A percentile compares a stretch with the other conserved stretches of the same genome.
phyloP scores from a whole-genome alignment of 805 yeast genomes.

The Hanseniaspora guilliermondii region DNA sequence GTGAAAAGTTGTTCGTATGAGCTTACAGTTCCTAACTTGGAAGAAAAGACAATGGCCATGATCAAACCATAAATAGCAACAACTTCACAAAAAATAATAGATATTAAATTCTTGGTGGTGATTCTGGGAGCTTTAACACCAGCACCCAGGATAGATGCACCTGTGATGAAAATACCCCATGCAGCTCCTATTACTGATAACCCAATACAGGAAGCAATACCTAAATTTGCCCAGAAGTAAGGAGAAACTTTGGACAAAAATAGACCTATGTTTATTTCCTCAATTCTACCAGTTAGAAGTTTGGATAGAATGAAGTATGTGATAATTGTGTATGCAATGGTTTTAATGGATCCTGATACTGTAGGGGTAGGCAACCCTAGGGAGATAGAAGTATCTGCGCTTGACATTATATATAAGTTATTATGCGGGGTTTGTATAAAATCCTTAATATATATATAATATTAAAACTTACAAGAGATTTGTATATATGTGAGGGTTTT shows the following conservation, averaged over 20 bases:
- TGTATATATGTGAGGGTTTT: no score
- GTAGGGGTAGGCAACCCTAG: constrained; percentile 15
- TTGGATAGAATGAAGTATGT: constrained; percentile 25
- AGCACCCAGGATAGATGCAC: constrained; percentile 88
- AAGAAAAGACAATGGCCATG: constrained; percentile 92
- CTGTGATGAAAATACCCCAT: constrained; percentile 97
- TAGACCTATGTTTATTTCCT: constrained; percentile 79
- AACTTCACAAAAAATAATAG: constrained; percentile 96
- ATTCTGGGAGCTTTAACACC: constrained; percentile 97
- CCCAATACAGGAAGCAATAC: constrained; percentile 84
- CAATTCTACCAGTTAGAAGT: constrained; percentile 84
- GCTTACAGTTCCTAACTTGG: constrained; percentile 61
- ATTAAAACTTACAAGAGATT: no score
- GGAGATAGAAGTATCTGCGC: constrained; percentile 1
- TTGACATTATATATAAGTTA: neutral
- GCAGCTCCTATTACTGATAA: constrained; percentile 95
- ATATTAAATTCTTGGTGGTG: constrained; percentile 90
- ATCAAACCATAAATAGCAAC: constrained; percentile 97
- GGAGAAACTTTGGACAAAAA: constrained; percentile 80
- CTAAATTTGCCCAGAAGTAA: constrained; percentile 91
- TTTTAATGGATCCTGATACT: constrained; percentile 18
- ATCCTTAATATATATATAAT: no score
- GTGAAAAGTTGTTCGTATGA: constrained; percentile 50
- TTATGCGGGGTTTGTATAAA: no score
- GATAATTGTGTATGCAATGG: constrained; percentile 19